A percentile compares a stretch with the other conserved stretches of the same genome.
These are phyloP conservation scores for Protea cynaroides DNA, from an alignment of 164 flowering plant genomes.

Conservation along the genomic window DNA sequence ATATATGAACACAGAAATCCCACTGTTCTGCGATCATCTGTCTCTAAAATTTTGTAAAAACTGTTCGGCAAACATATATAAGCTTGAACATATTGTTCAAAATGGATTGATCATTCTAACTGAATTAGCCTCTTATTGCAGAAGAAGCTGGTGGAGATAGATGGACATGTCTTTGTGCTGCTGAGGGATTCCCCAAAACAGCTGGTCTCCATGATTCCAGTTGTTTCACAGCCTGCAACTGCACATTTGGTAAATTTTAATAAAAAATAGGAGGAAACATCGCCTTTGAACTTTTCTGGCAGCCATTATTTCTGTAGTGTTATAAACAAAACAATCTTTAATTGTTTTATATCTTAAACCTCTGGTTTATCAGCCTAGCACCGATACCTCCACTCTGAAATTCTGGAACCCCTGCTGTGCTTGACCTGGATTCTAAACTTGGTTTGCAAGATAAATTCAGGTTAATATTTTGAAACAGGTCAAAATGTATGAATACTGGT, in stretches of 20 bases:
- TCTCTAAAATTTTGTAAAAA: neutral
- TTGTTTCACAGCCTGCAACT: constrained; percentile 83
- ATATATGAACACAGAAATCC: too few species aligned
- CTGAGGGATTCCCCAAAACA: constrained; percentile 46
- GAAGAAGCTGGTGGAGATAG: constrained; percentile 20
- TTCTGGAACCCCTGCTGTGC: neutral
- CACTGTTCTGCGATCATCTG: too few species aligned
- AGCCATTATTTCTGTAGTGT: neutral
- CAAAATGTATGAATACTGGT: too few species aligned
- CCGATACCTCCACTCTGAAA: neutral
- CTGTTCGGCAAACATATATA: neutral
- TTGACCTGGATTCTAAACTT: neutral
- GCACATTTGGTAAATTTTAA: constrained; percentile 57
- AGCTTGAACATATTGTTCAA: neutral
- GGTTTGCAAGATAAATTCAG: neutral
- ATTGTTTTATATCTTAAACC: neutral
- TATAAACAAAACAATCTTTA: neutral
- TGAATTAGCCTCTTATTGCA: constrained; percentile 4
- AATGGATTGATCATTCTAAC: constrained; percentile 3
- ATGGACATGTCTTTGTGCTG: constrained; percentile 73
- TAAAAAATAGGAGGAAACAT: neutral
- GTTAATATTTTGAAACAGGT: too few species aligned
- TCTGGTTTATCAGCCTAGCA: neutral
- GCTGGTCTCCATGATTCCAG: constrained; percentile 27
- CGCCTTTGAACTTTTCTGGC: neutral